Percentiles rank a stretch among this genome's conserved stretches.
phyloP scores from a whole-genome alignment of 2,329 filamentous ascomycete genomes.

The Aspergillus terreus region DNA sequence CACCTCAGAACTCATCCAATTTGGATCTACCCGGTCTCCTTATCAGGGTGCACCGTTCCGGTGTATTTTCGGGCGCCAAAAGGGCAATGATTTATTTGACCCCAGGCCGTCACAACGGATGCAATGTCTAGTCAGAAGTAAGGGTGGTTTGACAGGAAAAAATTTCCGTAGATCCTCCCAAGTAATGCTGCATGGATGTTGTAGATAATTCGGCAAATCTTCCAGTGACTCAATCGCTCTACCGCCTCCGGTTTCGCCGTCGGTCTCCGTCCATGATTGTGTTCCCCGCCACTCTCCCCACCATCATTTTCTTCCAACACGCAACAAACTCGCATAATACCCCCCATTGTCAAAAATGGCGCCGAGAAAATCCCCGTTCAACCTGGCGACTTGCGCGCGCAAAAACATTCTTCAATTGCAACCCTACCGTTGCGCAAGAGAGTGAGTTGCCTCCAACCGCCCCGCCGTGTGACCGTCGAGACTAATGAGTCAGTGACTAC shows the following conservation, averaged over 20 bases:
- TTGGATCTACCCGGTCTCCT: too few relatives aligned
- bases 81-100: too few relatives aligned
- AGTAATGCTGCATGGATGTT: too few relatives aligned
- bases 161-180: too few relatives aligned
- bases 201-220: too few relatives aligned
- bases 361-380: slow-evolving; percentile 55
- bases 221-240: too few relatives aligned
- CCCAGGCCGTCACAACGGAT: too few relatives aligned
- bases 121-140: too few relatives aligned
- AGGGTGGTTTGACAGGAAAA: too few relatives aligned
- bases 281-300: slow-evolving; percentile 18
- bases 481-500: slow-evolving; percentile 70
- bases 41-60: too few relatives aligned
- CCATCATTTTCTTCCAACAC: slow-evolving; percentile 9
- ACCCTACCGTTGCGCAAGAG: slow-evolving; percentile 77
- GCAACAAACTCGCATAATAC: slow-evolving; percentile 3
- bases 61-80: too few relatives aligned
- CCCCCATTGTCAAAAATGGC: slow-evolving; percentile 28
- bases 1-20: too few relatives aligned
- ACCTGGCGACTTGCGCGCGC: slow-evolving; percentile 69
- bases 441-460: slow-evolving; percentile 52
- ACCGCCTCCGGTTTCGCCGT: slow-evolving; percentile 17
- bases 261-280: background rate
- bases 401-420: slow-evolving; percentile 73
- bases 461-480: slow-evolving; percentile 7